Evolutionary conservation across 805 yeast genomes (phyloP).

Genomic region (Saccharomycopsis guyanensis): DNA sequence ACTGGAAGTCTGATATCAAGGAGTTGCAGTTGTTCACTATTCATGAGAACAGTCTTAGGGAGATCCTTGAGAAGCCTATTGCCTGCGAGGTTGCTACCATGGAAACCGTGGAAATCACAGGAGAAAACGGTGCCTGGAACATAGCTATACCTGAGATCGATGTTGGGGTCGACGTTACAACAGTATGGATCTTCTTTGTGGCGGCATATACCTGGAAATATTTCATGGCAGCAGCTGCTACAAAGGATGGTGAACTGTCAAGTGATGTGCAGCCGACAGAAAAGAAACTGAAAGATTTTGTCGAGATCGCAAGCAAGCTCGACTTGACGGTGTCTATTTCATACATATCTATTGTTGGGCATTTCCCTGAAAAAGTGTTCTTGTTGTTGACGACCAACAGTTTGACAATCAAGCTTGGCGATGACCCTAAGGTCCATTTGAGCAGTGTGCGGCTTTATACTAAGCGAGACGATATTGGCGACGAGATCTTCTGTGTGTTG

Average conservation of each 20-base stretch:
- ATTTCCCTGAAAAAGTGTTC: constrained; percentile 1
- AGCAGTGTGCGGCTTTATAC: constrained; percentile 6
- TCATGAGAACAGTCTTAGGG: constrained; percentile 8
- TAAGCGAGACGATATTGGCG: neutral
- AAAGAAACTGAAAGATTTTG: neutral
- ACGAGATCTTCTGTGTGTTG: constrained; percentile 5
- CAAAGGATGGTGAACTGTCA: neutral
- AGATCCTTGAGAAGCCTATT: neutral
- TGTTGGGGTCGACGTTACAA: constrained; percentile 4
- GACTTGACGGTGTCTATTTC: neutral
- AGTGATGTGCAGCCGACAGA: neutral
- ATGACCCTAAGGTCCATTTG: neutral
- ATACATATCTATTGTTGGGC: neutral
- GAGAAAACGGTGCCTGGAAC: neutral
- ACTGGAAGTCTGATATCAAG: neutral
- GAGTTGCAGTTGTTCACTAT: constrained; percentile 2
- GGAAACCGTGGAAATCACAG: neutral
- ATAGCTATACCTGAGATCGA: constrained; percentile 4
- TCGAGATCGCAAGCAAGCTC: neutral
- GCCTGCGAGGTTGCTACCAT: constrained; percentile 1
- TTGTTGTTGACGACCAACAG: neutral
- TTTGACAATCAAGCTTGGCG: neutral
- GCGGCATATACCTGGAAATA: constrained; percentile 1
- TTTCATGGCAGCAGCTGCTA: neutral
- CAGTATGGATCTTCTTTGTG: constrained; percentile 14